Percentiles rank a stretch among this genome's conserved stretches.
These are phyloP conservation scores for Pythium brachiatum DNA, from an alignment of 352 stramenopile species.

Conservation along the genomic window DNA sequence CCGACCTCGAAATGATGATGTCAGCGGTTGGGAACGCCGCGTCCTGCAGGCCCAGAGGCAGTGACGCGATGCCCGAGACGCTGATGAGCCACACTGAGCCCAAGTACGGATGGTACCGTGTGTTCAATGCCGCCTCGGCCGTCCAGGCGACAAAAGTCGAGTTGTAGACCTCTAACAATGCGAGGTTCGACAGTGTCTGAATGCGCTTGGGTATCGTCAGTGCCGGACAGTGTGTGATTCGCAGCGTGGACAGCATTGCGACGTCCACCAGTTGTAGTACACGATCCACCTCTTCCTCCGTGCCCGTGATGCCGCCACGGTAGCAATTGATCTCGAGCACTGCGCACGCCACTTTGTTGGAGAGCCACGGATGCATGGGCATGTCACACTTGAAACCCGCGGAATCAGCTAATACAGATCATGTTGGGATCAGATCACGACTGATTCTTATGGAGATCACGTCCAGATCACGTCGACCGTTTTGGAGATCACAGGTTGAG, in stretches of 20 bases:
- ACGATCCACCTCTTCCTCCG: background rate
- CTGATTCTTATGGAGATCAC: no score
- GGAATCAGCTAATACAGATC: no score
- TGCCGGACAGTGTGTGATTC: conserved; percentile 16
- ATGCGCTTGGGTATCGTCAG: conserved; percentile 3
- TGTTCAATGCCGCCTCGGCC: conserved; percentile 9
- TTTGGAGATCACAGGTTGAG: no score
- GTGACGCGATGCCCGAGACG: background rate
- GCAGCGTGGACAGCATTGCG: conserved; percentile 1
- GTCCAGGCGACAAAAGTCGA: conserved; percentile 11
- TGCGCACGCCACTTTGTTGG: background rate
- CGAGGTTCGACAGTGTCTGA: conserved; percentile 6
- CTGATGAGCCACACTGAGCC: conserved; percentile 1
- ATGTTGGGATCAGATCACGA: no score
- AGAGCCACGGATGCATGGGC: conserved; percentile 5
- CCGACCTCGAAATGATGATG: conserved; percentile 2
- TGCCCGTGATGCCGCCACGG: conserved; percentile 1
- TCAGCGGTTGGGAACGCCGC: background rate
- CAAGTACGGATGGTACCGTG: background rate
- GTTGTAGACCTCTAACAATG: conserved; percentile 21
- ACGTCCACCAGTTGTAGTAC: background rate
- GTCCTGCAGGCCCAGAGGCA: conserved; percentile 2
- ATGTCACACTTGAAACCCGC: conserved; percentile 13
- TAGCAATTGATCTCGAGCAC: conserved; percentile 26
- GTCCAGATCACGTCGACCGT: no score